phyloP scores from a whole-genome alignment of 129 eudicot species.

The Ambrosia trifida region DNA sequence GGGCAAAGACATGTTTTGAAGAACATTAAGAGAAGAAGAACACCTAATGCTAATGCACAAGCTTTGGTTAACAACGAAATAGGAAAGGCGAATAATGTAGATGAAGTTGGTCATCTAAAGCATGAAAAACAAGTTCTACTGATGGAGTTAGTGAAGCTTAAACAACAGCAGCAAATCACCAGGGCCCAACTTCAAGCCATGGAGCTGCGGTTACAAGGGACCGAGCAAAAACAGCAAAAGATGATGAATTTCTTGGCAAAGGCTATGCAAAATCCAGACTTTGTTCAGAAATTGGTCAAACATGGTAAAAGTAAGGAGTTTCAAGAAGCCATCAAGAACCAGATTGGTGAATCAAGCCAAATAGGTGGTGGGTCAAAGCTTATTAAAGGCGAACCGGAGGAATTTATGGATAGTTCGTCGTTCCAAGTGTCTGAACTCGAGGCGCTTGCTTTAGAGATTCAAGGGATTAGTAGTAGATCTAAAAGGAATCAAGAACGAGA shows the following conservation, averaged over 20 bases:
- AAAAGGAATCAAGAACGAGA: constrained; percentile 48
- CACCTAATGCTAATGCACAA: constrained; percentile 39
- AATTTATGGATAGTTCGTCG: constrained; percentile 31
- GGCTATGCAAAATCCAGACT: constrained; percentile 88
- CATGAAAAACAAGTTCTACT: constrained; percentile 65
- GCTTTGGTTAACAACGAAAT: constrained; percentile 43
- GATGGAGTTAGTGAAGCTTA: constrained; percentile 75
- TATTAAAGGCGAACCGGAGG: constrained; percentile 65
- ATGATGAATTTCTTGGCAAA: constrained; percentile 94
- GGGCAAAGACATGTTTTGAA: constrained; percentile 72
- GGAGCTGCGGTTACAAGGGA: constrained; percentile 70
- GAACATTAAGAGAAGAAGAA: constrained; percentile 68
- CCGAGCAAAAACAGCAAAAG: constrained; percentile 79
- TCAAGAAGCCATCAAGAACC: constrained; percentile 50
- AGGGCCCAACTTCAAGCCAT: constrained; percentile 65
- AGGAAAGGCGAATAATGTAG: constrained; percentile 50
- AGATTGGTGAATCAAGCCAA: constrained; percentile 35
- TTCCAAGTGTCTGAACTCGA: constrained; percentile 71
- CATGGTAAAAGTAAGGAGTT: constrained; percentile 58
- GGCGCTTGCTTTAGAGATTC: constrained; percentile 94
- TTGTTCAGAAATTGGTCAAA: constrained; percentile 59
- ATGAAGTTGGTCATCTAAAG: constrained; percentile 66
- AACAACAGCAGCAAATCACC: constrained; percentile 72
- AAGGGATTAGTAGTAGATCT: constrained; percentile 71
- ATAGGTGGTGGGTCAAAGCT: constrained; percentile 14